Percentiles rank a stretch among this genome's conserved stretches.
These are phyloP conservation scores for Hamamelis virginiana DNA, from an alignment of 164 flowering plant genomes.

Conservation along the genomic window DNA sequence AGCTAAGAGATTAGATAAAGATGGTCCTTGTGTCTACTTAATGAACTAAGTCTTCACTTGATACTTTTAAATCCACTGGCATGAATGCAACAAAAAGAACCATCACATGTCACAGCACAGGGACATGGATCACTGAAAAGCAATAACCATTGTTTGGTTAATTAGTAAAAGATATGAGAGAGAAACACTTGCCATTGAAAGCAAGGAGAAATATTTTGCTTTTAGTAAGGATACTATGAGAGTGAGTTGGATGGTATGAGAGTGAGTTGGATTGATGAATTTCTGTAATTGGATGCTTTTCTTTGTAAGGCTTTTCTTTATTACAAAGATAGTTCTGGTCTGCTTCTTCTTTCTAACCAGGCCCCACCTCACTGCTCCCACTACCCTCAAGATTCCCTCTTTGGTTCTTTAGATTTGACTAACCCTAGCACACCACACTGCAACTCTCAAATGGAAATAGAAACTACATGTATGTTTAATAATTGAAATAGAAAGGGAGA, in stretches of 20 bases:
- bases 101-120: too few species aligned
- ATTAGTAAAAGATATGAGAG: conserved; percentile 13
- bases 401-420: conserved; percentile 19
- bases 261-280: too few species aligned
- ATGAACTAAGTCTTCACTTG: background rate
- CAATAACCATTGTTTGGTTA: conserved; percentile 7
- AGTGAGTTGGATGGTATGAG: too few species aligned
- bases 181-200: conserved; percentile 7
- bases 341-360: background rate
- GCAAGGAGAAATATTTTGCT: background rate
- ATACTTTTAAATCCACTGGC: background rate
- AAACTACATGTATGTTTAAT: too few species aligned
- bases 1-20: background rate
- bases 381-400: conserved; percentile 7
- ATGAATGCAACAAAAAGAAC: background rate
- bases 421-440: conserved; percentile 8
- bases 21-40: conserved; percentile 4
- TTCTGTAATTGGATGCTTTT: background rate
- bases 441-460: too few species aligned
- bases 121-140: background rate
- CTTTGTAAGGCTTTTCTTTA: background rate
- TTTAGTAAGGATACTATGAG: too few species aligned
- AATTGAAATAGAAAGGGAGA: too few species aligned
- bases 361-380: conserved; percentile 9
- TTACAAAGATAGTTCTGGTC: conserved; percentile 6